phyloP scores from a whole-genome alignment of 495 filamentous ascomycete genomes.

The Aspergillus affinis region DNA sequence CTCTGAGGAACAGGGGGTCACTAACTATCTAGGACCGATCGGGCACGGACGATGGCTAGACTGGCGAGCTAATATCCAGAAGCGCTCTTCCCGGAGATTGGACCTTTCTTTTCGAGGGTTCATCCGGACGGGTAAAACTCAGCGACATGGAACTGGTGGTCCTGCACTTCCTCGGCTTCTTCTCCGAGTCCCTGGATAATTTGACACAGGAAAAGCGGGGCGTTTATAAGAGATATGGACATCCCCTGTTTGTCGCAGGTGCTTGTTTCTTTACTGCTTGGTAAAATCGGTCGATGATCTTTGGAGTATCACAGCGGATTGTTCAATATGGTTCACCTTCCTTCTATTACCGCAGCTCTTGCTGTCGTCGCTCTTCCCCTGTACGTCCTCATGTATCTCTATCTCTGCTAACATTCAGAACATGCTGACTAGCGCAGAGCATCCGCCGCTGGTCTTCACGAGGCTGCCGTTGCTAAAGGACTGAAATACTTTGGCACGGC shows the following conservation, averaged over 20 bases:
- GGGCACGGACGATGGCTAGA: neutral
- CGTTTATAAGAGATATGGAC: neutral
- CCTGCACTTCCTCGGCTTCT: neutral
- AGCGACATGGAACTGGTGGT: neutral
- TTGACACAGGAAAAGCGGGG: neutral
- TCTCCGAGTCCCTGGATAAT: neutral
- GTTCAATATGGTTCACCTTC: constrained; percentile 26
- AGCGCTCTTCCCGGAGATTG: neutral
- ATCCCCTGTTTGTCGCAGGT: neutral
- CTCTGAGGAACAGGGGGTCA: neutral
- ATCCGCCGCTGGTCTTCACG: constrained; percentile 39
- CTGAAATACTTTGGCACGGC: constrained; percentile 60
- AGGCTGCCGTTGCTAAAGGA: constrained; percentile 52
- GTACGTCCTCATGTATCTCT: constrained; percentile 16
- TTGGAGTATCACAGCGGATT: constrained; percentile 1
- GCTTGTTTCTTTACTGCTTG: neutral
- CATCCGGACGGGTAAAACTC: neutral
- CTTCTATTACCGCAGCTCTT: constrained; percentile 24
- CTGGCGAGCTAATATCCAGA: neutral
- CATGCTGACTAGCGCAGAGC: constrained; percentile 15
- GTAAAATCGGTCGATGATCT: neutral
- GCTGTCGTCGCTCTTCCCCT: constrained; percentile 27
- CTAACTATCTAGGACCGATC: neutral
- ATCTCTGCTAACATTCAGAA: neutral
- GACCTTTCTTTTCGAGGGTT: neutral